phyloP scores from a whole-genome alignment of 768 basidiomycete species.

The Leccinum uliginosum region DNA sequence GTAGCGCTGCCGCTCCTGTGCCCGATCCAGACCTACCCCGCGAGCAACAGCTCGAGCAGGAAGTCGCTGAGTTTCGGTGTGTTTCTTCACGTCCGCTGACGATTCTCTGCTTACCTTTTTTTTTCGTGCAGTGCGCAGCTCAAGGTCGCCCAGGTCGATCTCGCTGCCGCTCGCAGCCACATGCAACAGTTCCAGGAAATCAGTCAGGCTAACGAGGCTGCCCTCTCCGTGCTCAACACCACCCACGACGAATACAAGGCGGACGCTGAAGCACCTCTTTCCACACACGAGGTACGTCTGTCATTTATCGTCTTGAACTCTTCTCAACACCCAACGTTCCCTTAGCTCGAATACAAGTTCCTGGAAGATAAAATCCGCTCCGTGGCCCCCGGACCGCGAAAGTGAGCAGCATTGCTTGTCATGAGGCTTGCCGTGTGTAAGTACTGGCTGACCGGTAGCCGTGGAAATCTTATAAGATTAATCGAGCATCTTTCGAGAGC shows the following conservation, averaged over 20 bases:
- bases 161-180: constrained; percentile 64
- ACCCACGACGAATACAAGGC: constrained; percentile 80
- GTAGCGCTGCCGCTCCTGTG: constrained; percentile 30
- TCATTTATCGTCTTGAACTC: neutral
- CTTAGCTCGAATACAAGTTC: constrained; percentile 58
- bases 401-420: too few relatives aligned
- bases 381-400: constrained; percentile 15
- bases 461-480: too few relatives aligned
- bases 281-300: constrained; percentile 57
- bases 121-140: constrained; percentile 53
- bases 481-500: too few relatives aligned
- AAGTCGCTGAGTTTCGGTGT: constrained; percentile 82
- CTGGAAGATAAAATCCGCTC: constrained; percentile 58
- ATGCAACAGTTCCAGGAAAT: constrained; percentile 86
- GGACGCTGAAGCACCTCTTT: constrained; percentile 64
- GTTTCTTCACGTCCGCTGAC: constrained; percentile 9
- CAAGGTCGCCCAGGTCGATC: constrained; percentile 74
- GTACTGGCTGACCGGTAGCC: too few relatives aligned
- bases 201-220: constrained; percentile 75
- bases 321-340: neutral
- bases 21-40: constrained; percentile 47
- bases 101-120: neutral
- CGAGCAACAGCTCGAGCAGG: constrained; percentile 78
- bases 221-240: constrained; percentile 60
- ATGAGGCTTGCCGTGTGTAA: too few relatives aligned